Evolutionary conservation across 331 rosid species (phyloP).

Genomic region (Malus hybrid): DNA sequence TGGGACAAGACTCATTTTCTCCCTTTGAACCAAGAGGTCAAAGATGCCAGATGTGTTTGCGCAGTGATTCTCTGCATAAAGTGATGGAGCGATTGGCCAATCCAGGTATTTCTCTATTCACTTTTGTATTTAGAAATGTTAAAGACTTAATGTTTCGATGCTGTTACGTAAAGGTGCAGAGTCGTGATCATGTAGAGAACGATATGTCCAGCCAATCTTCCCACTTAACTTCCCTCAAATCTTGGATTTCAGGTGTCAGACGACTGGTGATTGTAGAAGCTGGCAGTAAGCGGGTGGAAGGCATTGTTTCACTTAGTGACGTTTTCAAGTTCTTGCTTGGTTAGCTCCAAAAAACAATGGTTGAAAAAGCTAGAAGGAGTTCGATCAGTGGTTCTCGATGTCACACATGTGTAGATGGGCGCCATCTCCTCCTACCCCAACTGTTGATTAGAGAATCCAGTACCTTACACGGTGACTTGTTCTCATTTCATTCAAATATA

Average conservation of each 20-base stretch:
- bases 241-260: constrained; percentile 62
- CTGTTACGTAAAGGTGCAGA: neutral
- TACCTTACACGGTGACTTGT: constrained; percentile 30
- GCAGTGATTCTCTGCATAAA: constrained; percentile 82
- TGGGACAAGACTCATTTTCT: constrained; percentile 67
- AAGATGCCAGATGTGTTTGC: constrained; percentile 96
- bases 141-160: neutral
- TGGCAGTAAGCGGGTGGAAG: constrained; percentile 95
- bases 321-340: constrained; percentile 82
- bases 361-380: constrained; percentile 21
- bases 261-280: constrained; percentile 95
- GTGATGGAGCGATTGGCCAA: constrained; percentile 94
- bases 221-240: neutral
- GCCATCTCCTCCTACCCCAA: constrained; percentile 11
- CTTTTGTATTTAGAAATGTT: neutral
- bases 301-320: constrained; percentile 78
- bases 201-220: neutral
- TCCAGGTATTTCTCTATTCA: constrained; percentile 43
- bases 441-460: constrained; percentile 26
- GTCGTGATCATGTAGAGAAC: neutral
- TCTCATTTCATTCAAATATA: constrained; percentile 45
- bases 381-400: constrained; percentile 23
- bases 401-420: constrained; percentile 20
- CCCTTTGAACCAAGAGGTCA: constrained; percentile 67
- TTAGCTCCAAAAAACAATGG: constrained; percentile 29